phyloP scores from a whole-genome alignment of 805 yeast genomes.

The Cyberlindnera bimundalis region DNA sequence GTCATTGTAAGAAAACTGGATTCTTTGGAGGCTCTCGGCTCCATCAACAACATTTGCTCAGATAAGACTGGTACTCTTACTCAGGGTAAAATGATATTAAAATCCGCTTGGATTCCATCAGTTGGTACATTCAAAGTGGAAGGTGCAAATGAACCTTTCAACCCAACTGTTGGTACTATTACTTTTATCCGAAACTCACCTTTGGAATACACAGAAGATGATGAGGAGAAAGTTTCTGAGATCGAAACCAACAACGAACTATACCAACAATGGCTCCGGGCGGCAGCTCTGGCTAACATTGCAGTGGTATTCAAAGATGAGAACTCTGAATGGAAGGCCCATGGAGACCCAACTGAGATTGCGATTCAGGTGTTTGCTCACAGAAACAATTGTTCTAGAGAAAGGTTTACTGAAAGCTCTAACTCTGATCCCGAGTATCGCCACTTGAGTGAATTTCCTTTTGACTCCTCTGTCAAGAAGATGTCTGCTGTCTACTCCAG shows the following conservation, averaged over 20 bases:
- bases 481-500: slow-evolving; percentile 60
- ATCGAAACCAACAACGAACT: slow-evolving; percentile 6
- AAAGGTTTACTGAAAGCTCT: slow-evolving; percentile 37
- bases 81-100: slow-evolving; percentile 76
- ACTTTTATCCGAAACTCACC: slow-evolving; percentile 24
- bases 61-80: slow-evolving; percentile 84
- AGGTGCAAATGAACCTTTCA: slow-evolving; percentile 56
- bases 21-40: slow-evolving; percentile 75
- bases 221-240: slow-evolving; percentile 6
- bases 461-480: slow-evolving; percentile 69
- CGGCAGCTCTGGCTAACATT: slow-evolving; percentile 78
- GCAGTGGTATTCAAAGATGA: slow-evolving; percentile 59
- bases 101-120: slow-evolving; percentile 63
- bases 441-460: slow-evolving; percentile 66
- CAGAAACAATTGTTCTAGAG: slow-evolving; percentile 51
- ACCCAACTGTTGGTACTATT: slow-evolving; percentile 56
- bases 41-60: slow-evolving; percentile 75
- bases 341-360: slow-evolving; percentile 88
- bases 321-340: slow-evolving; percentile 60
- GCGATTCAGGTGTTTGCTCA: slow-evolving; percentile 78
- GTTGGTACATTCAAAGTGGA: slow-evolving; percentile 53
- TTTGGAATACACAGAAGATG: slow-evolving; percentile 21
- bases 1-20: slow-evolving; percentile 77
- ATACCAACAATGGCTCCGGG: slow-evolving; percentile 46
- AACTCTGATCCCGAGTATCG: slow-evolving; percentile 19